Base-by-base conservation (phyloP, 768 basidiomycete species). In the Lactarius trivialis region DNA sequence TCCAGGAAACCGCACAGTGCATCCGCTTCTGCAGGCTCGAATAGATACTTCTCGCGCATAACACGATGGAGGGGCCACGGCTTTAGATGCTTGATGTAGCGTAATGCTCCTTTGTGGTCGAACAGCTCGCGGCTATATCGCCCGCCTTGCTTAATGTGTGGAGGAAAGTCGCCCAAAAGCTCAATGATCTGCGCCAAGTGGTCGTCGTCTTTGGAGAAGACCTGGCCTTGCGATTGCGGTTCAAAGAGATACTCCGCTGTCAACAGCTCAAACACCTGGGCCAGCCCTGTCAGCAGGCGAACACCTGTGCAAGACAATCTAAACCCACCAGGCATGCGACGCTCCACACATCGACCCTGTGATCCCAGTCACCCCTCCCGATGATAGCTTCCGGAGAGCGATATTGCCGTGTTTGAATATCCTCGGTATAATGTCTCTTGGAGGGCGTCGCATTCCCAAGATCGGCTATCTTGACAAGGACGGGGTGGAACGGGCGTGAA, bases 371-470 rank as follows among this genome's bases (percentile, higher is more conserved):
- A 37, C 82, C 82, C 58, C 86, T 84, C 19, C 94, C 93, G 19
- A 95, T 76, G 68, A 97, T 93, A 58, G 92, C 93, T 73, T 97
- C 93, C n/a, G 93, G 93, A 30, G 90, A 83, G 64, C 93, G 88
- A 72, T 97, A 97, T 71, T 96, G 93, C 48, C 93, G 83, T n/a
- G 93, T 97, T 76, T 96, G 94, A 67, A 95, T 96, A 71, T 94
- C 93, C 70, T 95, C 93, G 9, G 93, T 96, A 72, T 84, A 97
- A 72, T 96, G 93, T 69, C 86, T 85, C 67, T 77, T 86, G n/a
- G 90, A 86, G 17, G 92, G 93, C 37, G 93, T 94, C 28, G 93
- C 94, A 71, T 97, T 97, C 28, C 93, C 93, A 49, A 97, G 77
- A 76, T 97, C 93, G 33, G 93, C 93, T 65, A 97, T 94, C 79